Conservation (phyloP, 2,329 filamentous ascomycete species). For the Penicillium sp. region DNA sequence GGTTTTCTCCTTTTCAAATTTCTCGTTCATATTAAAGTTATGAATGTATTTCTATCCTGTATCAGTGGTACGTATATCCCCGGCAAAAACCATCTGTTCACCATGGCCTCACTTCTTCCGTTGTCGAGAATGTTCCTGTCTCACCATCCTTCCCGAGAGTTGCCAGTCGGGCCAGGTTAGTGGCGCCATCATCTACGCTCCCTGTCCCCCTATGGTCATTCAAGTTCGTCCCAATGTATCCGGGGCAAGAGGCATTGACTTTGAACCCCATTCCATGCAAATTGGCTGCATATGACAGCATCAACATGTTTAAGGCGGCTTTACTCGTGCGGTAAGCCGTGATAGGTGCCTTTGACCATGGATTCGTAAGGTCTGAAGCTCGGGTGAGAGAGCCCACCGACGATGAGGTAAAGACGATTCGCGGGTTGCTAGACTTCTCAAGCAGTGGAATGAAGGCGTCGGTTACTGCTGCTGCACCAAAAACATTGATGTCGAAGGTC, state of each 20-base stretch:
- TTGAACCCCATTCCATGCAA: slow-evolving; percentile 31
- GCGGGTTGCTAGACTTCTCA: slow-evolving; percentile 19
- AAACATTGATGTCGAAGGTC: slow-evolving; percentile 26
- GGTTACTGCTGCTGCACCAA: slow-evolving; percentile 24
- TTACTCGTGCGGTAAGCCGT: slow-evolving; percentile 41
- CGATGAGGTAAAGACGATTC: slow-evolving; percentile 26
- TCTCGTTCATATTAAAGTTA: too few relatives aligned
- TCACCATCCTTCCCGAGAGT: slow-evolving; percentile 18
- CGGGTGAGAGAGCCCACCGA: slow-evolving; percentile 20
- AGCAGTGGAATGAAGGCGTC: slow-evolving; percentile 26
- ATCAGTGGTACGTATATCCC: too few relatives aligned
- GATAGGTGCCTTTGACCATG: slow-evolving; percentile 16
- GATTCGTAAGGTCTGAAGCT: slow-evolving; percentile 16
- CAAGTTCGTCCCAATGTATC: slow-evolving; percentile 20
- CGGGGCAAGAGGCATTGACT: slow-evolving; percentile 23
- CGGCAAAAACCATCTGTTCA: neutral
- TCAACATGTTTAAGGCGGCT: slow-evolving; percentile 43
- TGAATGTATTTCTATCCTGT: too few relatives aligned
- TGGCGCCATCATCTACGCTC: slow-evolving; percentile 12
- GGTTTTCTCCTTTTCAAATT: too few relatives aligned
- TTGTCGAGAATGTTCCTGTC: slow-evolving; percentile 19
- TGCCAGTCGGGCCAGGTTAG: slow-evolving; percentile 20
- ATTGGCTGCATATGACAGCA: slow-evolving; percentile 38
- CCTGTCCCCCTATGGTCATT: slow-evolving; percentile 2
- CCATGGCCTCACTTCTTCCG: slow-evolving; percentile 19